phyloP scores from a whole-genome alignment of 768 basidiomycete genomes.

The Pholiota conissans region DNA sequence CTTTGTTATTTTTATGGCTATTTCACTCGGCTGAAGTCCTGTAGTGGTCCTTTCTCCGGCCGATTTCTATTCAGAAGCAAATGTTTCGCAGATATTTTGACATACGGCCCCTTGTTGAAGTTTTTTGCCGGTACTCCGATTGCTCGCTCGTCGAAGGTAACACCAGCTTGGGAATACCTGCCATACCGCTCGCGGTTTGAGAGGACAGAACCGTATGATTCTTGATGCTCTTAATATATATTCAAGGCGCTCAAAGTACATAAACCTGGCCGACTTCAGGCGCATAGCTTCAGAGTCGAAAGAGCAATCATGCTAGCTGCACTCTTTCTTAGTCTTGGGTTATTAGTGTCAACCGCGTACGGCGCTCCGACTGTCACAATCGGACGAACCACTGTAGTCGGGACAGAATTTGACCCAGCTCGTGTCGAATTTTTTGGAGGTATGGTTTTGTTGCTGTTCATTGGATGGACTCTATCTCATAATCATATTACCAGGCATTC shows the following conservation, averaged over 20 bases:
- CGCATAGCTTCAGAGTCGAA: not conserved
- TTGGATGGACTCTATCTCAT: not conserved
- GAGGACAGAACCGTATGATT: not conserved
- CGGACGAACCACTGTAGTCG: not conserved
- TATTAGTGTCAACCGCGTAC: not conserved
- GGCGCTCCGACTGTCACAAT: not conserved
- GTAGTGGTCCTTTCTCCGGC: not conserved
- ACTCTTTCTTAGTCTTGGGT: not conserved
- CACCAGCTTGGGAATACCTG: not conserved
- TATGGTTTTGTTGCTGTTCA: not conserved
- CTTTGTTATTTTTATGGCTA: not conserved
- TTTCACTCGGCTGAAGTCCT: not conserved
- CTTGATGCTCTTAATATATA: not conserved
- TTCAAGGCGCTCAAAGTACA: not conserved
- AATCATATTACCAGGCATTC: slow-evolving; percentile 34
- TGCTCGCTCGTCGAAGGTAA: not conserved
- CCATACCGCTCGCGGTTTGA: not conserved
- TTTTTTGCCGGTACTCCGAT: not conserved
- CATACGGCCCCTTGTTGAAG: not conserved
- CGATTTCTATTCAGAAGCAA: not conserved
- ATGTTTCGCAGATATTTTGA: not conserved
- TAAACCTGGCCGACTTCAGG: not conserved
- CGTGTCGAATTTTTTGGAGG: not conserved
- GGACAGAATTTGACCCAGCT: not conserved
- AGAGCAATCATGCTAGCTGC: not conserved